Percentiles rank a stretch among this genome's conserved stretches.
phyloP scores from a whole-genome alignment of 257 asterid species.

The Nicotiana tomentosiformis region DNA sequence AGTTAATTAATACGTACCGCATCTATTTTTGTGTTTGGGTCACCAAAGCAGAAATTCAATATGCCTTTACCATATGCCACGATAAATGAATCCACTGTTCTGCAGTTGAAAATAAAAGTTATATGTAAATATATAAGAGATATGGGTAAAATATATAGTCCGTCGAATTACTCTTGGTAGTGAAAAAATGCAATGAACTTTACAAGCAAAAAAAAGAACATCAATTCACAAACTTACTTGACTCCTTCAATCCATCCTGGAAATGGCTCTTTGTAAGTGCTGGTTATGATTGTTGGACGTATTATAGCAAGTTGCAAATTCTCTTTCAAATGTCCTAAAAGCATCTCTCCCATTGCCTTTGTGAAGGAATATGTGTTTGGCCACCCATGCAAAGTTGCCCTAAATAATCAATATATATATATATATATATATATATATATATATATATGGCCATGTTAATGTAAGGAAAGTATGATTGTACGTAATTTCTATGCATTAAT shows the following conservation, averaged over 20 bases:
- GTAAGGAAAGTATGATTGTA: neutral
- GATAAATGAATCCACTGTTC: constrained; percentile 51
- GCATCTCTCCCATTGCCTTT: constrained; percentile 71
- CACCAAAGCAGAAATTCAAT: constrained; percentile 33
- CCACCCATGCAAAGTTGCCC: constrained; percentile 66
- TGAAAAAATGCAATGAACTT: no score
- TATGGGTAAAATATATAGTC: neutral
- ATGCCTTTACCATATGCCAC: constrained; percentile 46
- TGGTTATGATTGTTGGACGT: constrained; percentile 56
- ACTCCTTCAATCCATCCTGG: constrained; percentile 69
- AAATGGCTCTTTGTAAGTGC: constrained; percentile 52
- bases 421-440: no score
- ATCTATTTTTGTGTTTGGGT: constrained; percentile 40
- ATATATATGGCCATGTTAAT: neutral
- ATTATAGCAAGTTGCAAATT: constrained; percentile 27
- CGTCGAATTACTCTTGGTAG: neutral
- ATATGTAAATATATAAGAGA: neutral
- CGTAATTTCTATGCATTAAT: no score
- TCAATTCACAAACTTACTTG: constrained; percentile 22
- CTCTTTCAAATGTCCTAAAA: constrained; percentile 29
- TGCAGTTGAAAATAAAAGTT: constrained; percentile 8
- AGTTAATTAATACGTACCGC: constrained; percentile 24
- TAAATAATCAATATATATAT: neutral
- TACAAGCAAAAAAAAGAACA: no score
- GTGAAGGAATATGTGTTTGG: constrained; percentile 67